Base-by-base conservation (phyloP, 805 yeast species). In the Hagleromyces aurorensis region DNA sequence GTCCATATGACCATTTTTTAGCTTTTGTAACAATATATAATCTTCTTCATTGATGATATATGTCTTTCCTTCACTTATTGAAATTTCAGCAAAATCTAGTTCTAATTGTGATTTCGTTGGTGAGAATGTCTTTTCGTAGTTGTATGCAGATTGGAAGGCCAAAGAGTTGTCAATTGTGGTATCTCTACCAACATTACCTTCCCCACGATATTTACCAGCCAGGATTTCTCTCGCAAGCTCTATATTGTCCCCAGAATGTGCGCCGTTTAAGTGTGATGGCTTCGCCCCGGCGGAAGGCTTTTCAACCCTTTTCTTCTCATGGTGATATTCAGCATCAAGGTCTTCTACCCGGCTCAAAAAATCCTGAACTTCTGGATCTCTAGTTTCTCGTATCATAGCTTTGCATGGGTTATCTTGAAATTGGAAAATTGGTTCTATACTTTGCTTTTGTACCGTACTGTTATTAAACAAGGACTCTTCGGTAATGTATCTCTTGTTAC, bases 131-230 rank as follows among this genome's bases (percentile, higher is more conserved):
- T 35, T 46, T 23, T 52, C 57, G 37, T 45, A 52, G 20, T 46
- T 54, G 28, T 52, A 54, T 2, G 57, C 58, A 15, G 58, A 50
- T 25, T 34, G 38, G 29, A 43, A 52, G 1, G 51, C 43, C 22
- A 19, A 13, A 9, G 27, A 21, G 10, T 16, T 21, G 3, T 20
- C 6, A 8, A 15, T 29, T 8, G 14, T 12, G 9, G 20, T 7
- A 2, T 22, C 29, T 8, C 3, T 4, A 13, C 13, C 33, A 10
- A 16, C 14, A 6, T 14, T 12, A 6, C 19, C n/a, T 11, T 16
- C 18, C 7, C 21, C 21, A 19, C 21, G 24, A 30, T 37, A 38
- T 4, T 30, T 32, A 3, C 46, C 45, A 20, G 39, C 34, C 6
- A 44, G 34, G 7, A 47, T 28, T n/a, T 31, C 27, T 29, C 40